phyloP scores from a whole-genome alignment of 2,329 filamentous ascomycete genomes.

The Pseudogymnoascus sp. region DNA sequence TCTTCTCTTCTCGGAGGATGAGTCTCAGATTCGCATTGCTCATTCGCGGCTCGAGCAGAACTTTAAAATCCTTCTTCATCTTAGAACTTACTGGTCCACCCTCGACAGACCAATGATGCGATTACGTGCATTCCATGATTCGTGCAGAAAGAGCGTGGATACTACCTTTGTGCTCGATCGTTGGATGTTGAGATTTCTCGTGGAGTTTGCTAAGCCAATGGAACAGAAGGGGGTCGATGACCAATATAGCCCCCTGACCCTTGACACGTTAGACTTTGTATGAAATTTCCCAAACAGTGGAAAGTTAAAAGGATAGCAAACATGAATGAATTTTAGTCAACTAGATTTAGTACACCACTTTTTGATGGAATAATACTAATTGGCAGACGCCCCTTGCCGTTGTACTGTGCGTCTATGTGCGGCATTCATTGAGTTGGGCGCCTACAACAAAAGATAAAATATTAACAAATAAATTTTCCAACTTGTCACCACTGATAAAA shows the following conservation, averaged over 20 bases:
- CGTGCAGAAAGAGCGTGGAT: constrained; percentile 32
- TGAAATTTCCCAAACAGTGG: not conserved
- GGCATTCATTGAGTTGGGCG: not conserved
- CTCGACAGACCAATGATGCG: constrained; percentile 33
- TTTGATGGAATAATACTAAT: not conserved
- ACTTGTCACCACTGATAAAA: too few species aligned
- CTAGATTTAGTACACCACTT: not conserved
- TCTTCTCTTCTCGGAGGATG: constrained; percentile 34
- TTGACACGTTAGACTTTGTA: not conserved
- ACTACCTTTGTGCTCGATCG: constrained; percentile 34
- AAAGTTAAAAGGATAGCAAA: not conserved
- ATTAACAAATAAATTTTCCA: too few species aligned
- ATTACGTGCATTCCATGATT: constrained; percentile 36
- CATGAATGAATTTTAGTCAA: not conserved
- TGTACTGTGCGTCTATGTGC: not conserved
- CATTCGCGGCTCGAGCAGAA: constrained; percentile 35
- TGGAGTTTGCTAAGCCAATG: constrained; percentile 28
- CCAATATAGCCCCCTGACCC: not conserved
- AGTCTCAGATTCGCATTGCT: constrained; percentile 31
- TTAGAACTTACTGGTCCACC: constrained; percentile 37
- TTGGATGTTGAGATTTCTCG: constrained; percentile 36
- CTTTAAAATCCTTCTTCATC: constrained; percentile 37
- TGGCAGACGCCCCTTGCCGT: not conserved
- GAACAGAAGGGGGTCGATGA: constrained; percentile 20
- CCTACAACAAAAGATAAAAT: not conserved